These are phyloP conservation scores for Grigorovia jiainica DNA, from an alignment of 805 yeast species.

Conservation along the genomic window DNA sequence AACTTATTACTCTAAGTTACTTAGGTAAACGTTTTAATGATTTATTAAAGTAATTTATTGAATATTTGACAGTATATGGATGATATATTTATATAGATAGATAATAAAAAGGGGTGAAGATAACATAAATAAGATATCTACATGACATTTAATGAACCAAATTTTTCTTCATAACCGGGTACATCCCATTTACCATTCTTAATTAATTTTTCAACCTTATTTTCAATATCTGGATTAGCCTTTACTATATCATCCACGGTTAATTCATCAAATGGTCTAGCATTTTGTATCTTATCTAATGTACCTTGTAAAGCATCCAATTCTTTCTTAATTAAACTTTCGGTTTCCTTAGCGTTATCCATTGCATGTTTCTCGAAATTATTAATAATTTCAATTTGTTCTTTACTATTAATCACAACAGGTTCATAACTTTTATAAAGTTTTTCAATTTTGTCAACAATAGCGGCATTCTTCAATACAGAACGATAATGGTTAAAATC, in stretches of 20 bases:
- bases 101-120: no score
- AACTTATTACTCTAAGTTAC: no score
- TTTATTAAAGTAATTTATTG: no score
- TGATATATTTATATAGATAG: no score
- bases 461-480: slow-evolving; percentile 68
- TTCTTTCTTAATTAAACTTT: slow-evolving; percentile 78
- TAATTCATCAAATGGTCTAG: slow-evolving; percentile 95
- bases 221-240: slow-evolving; percentile 97
- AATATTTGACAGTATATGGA: no score
- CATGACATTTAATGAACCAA: slow-evolving; percentile 95
- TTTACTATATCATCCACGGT: slow-evolving; percentile 89
- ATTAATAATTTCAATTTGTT: slow-evolving; percentile 85
- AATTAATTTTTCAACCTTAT: slow-evolving; percentile 90
- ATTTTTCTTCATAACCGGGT: slow-evolving; percentile 97
- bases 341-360: slow-evolving; percentile 91
- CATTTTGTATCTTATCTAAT: slow-evolving; percentile 85
- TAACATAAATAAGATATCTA: no score
- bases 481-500: slow-evolving; percentile 78
- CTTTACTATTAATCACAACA: slow-evolving; percentile 72
- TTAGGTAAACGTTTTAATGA: no score
- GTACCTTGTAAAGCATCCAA: slow-evolving; percentile 79
- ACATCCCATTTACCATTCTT: slow-evolving; percentile 96
- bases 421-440: slow-evolving; percentile 74
- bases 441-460: slow-evolving; percentile 72
- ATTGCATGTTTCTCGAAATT: slow-evolving; percentile 91